Evolutionary conservation across 2,329 filamentous ascomycete genomes (phyloP), one percentile per base, ranked within the genome.

Genomic region (Nemania sp.): DNA sequence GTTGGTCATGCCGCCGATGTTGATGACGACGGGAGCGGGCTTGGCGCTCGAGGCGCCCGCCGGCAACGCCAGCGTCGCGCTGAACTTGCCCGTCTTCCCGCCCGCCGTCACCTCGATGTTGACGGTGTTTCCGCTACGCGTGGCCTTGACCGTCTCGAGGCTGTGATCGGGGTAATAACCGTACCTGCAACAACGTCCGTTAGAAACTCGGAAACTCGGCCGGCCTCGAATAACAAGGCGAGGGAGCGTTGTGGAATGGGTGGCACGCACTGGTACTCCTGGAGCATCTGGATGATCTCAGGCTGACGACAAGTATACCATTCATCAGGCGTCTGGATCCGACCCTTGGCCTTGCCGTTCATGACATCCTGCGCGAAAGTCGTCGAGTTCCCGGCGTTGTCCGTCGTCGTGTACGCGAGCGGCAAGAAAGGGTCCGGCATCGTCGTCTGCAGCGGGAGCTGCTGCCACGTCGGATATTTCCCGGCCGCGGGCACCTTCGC

Each of bases 91-190:
- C 21, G 74, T 78, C 68, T 80, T 81, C 3, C 77, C 77, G 13
- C 73, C 77, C 0, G 75, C 75, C 12, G 77, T 74, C 13, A 81
- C 74, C 12, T 71, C 74, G 46, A 82, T 77, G 58, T 71, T 77
- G 50, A 82, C 65, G 1, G 74, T 77, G 54, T 73, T 79, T 1
- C 80, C 79, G 59, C 74, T 79, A 21, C 79, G 75, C 13, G 79
- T 80, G 4, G 79, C 79, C 12, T 76, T 76, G 7, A 82, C 79
- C 3, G 74, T 81, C 59, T 82, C 80, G 35, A 73, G 71, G 3
- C 73, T 71, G 62, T 80, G 80, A 65, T 83, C 79, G 0, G 80
- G 80, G 66, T 82, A 82, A 69, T 79, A 81, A 9, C 80, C 80
- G 64, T 69, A 69, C 42, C 68, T 70, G 13, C 32, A 20, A 29